Base-by-base conservation (phyloP, 805 yeast genomes). In the Wickerhamomyces canadensis region DNA sequence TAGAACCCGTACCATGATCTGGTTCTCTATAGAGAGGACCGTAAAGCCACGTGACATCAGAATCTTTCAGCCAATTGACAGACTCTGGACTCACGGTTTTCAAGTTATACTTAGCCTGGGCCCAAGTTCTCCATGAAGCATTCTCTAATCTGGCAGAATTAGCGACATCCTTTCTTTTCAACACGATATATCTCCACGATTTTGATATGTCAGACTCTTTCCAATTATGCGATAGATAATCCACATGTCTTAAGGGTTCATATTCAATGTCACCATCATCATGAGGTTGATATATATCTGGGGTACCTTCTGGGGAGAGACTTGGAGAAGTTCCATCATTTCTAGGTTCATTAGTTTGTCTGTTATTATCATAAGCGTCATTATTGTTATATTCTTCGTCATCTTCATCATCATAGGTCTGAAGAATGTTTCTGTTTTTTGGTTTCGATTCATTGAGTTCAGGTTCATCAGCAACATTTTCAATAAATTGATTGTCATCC, bases 91-190 rank as follows among this genome's bases (percentile, higher is more conserved):
- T 78, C 6, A 91, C 85, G 0, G 98, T 93, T 45, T 68, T 67
- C 36, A 83, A 65, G 40, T 84, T 76, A 47, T 80, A 76, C 55
- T 88, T 79, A 27, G 93, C 81, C 61, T 93, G 94, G 11, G 95
- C 88, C 98, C 98, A 93, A 5, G 97, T 93, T 60, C 98, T 74
- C 98, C 98, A 91, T 37, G 91, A 78, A 1, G 98, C 98, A 55
- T 84, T 84, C 56, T 84, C 95, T 36, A 84, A 65, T 41, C 95
- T 65, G 4, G 84, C 94, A 47, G 78, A 77, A 65, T 78, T 79
- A 27, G 96, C 95, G 43, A 85, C 83, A 54, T 85, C 91, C 44
- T 84, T 84, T 32, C 95, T 74, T 49, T 84, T 78, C 44, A 78
- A 63, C 30, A 87, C 88, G 40, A 93, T 83, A 57, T 93, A 93